phyloP scores from a whole-genome alignment of 495 filamentous ascomycete genomes.

The Lepidopterella palustris region DNA sequence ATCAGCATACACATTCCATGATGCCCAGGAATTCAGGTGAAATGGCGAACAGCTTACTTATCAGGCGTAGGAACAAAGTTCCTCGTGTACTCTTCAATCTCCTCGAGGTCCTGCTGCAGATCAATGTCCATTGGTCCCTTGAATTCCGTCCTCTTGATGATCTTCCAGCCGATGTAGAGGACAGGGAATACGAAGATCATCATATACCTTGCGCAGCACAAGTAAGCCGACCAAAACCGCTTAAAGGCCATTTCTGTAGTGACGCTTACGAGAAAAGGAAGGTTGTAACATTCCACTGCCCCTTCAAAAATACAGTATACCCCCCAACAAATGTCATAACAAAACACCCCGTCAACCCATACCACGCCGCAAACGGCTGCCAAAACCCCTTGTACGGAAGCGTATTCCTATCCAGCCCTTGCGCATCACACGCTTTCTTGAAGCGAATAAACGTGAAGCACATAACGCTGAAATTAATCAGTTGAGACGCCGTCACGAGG shows the following conservation, averaged over 20 bases:
- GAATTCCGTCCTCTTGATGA: constrained; percentile 57
- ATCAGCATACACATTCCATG: background rate
- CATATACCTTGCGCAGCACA: constrained; percentile 42
- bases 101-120: constrained; percentile 55
- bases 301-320: constrained; percentile 68
- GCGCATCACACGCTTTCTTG: constrained; percentile 58
- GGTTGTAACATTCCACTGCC: constrained; percentile 62
- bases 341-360: constrained; percentile 53
- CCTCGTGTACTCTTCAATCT: constrained; percentile 67
- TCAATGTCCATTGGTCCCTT: constrained; percentile 56
- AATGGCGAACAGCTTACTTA: constrained; percentile 43
- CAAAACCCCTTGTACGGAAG: constrained; percentile 60
- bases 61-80: constrained; percentile 54
- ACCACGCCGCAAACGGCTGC: constrained; percentile 68
- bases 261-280: constrained; percentile 67
- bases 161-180: constrained; percentile 65
- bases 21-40: constrained; percentile 3
- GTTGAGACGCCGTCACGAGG: constrained; percentile 59
- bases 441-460: constrained; percentile 69
- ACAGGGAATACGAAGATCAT: constrained; percentile 63
- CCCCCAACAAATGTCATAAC: constrained; percentile 71
- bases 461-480: constrained; percentile 71
- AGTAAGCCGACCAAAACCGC: constrained; percentile 5
- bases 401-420: constrained; percentile 56
- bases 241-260: too few relatives aligned